These are phyloP conservation scores for Cucurbita ficifolia DNA, from an alignment of 306 rosid species.

Conservation along the genomic window DNA sequence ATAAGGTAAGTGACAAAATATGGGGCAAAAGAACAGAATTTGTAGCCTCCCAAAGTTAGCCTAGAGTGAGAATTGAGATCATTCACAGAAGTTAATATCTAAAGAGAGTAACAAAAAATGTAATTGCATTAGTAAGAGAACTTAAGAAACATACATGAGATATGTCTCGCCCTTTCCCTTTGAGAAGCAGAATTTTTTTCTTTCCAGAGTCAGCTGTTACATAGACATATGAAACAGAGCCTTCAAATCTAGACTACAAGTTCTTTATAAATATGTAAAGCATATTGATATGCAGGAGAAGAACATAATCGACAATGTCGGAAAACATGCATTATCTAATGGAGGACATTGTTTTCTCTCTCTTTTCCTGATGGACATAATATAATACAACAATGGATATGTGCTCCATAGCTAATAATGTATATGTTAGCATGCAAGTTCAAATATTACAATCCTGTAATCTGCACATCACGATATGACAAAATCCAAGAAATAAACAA, in stretches of 20 bases:
- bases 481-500: not conserved
- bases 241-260: slow-evolving; percentile 30
- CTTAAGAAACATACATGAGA: slow-evolving; percentile 28
- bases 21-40: not conserved
- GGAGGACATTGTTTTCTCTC: not conserved
- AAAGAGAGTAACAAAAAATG: not conserved
- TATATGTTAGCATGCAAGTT: not conserved
- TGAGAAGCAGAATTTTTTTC: slow-evolving; percentile 67
- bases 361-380: not conserved
- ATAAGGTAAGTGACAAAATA: not conserved
- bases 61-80: not conserved
- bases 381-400: not conserved
- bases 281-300: not conserved
- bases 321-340: not conserved
- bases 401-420: not conserved
- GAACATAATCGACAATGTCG: not conserved
- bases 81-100: not conserved
- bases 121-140: not conserved
- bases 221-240: slow-evolving; percentile 49
- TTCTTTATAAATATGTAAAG: not conserved
- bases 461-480: not conserved
- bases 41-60: not conserved
- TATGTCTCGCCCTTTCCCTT: slow-evolving; percentile 69
- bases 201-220: slow-evolving; percentile 63
- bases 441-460: not conserved